These are phyloP conservation scores for Plenodomus biglobosus DNA, from an alignment of 2,329 filamentous ascomycete species.

Conservation along the genomic window DNA sequence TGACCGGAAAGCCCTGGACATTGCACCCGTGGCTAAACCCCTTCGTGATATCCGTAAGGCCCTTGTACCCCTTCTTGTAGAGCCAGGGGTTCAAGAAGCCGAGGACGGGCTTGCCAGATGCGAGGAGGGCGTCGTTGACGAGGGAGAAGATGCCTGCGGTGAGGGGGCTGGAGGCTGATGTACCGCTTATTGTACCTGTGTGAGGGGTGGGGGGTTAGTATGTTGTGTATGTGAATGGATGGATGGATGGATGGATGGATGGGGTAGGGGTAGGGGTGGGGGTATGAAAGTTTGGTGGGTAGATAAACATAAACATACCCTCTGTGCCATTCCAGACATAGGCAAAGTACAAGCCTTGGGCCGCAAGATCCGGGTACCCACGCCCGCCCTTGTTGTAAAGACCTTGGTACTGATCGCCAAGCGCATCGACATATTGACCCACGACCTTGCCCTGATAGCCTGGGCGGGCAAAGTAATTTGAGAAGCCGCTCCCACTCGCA, in stretches of 20 bases:
- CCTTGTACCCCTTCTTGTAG: conserved; percentile 53
- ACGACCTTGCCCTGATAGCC: conserved; percentile 53
- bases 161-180: conserved; percentile 59
- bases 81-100: conserved; percentile 65
- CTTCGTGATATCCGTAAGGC: conserved; percentile 52
- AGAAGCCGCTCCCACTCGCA: conserved; percentile 55
- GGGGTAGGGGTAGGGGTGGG: not conserved
- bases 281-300: not conserved
- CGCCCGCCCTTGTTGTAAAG: conserved; percentile 59
- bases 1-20: conserved; percentile 39
- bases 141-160: conserved; percentile 62
- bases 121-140: conserved; percentile 62
- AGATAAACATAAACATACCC: not conserved
- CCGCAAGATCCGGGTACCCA: conserved; percentile 64
- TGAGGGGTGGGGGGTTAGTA: not conserved
- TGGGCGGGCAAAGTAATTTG: conserved; percentile 52
- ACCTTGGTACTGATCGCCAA: conserved; percentile 48
- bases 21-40: conserved; percentile 46
- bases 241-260: too few relatives aligned
- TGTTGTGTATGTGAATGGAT: too few relatives aligned
- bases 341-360: conserved; percentile 56
- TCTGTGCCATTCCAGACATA: conserved; percentile 48
- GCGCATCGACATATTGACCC: conserved; percentile 47
- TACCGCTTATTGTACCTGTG: conserved; percentile 49
- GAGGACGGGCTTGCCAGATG: conserved; percentile 52